Conservation (phyloP, 2,329 filamentous ascomycete species). For the Daldinia eschscholtzii region DNA sequence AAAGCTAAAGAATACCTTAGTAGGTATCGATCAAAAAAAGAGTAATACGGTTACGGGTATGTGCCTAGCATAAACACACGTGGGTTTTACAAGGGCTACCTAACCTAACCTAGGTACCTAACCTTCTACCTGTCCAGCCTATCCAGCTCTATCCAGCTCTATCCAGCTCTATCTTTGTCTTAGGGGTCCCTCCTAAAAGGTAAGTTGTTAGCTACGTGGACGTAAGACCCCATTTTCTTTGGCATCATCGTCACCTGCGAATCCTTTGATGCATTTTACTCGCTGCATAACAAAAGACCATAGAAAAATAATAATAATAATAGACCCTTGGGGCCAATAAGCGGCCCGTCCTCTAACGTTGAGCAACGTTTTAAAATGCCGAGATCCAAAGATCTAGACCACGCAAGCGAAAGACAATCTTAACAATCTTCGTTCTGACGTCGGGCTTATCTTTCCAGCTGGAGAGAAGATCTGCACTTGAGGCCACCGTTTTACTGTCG, state of each 20-base stretch:
- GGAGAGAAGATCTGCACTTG: slow-evolving; percentile 39
- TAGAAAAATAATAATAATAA: not conserved
- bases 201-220: not conserved
- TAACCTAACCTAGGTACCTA: not conserved
- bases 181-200: too few relatives aligned
- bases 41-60: slow-evolving; percentile 15
- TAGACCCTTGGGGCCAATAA: not conserved
- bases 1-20: not conserved
- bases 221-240: slow-evolving; percentile 4
- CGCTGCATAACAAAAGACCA: not conserved
- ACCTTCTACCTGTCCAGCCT: not conserved
- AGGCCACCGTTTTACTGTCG: slow-evolving; percentile 38
- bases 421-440: slow-evolving; percentile 19
- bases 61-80: slow-evolving; percentile 17
- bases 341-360: slow-evolving; percentile 9
- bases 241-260: not conserved
- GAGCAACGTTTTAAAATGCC: slow-evolving; percentile 26
- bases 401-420: slow-evolving; percentile 10
- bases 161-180: too few relatives aligned
- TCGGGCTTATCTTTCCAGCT: slow-evolving; percentile 36
- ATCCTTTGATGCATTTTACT: slow-evolving; percentile 4
- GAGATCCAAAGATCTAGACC: slow-evolving; percentile 33
- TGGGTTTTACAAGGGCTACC: slow-evolving; percentile 1
- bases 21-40: not conserved
- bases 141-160: too few relatives aligned